These are phyloP conservation scores for Trichoderma sp. DNA, from an alignment of 2,329 filamentous ascomycete genomes.

Conservation along the genomic window DNA sequence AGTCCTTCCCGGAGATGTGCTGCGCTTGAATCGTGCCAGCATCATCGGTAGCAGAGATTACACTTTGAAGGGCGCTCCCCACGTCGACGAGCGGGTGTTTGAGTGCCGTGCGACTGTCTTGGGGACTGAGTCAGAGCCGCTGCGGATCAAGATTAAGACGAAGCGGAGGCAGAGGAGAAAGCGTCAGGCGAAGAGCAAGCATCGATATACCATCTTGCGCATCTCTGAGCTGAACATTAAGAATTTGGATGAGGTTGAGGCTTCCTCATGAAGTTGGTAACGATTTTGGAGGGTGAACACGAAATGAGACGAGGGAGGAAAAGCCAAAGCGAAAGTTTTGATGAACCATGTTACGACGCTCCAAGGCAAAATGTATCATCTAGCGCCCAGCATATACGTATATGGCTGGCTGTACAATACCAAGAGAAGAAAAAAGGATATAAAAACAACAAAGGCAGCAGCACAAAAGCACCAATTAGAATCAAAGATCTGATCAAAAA, in stretches of 20 bases:
- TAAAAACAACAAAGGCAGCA: not conserved
- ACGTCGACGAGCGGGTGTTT: slow-evolving; percentile 80
- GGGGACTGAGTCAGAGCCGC: slow-evolving; percentile 78
- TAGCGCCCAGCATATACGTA: slow-evolving; percentile 14
- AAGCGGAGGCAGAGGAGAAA: slow-evolving; percentile 74
- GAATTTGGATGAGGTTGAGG: slow-evolving; percentile 43
- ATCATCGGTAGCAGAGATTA: slow-evolving; percentile 85
- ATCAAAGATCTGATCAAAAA: not conserved
- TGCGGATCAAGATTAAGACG: slow-evolving; percentile 77
- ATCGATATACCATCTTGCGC: slow-evolving; percentile 80
- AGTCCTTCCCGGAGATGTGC: slow-evolving; percentile 76
- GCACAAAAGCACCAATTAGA: not conserved
- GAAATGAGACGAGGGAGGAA: not conserved
- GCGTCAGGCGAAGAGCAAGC: slow-evolving; percentile 84
- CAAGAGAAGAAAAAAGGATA: not conserved
- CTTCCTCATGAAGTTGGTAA: slow-evolving; percentile 26
- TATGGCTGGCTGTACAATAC: slow-evolving; percentile 22
- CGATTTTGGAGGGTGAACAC: not conserved
- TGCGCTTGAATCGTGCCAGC: slow-evolving; percentile 84
- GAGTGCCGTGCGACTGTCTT: slow-evolving; percentile 83
- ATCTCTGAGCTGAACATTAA: slow-evolving; percentile 78
- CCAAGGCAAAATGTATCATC: slow-evolving; percentile 19
- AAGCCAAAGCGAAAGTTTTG: not conserved
- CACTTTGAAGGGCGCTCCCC: slow-evolving; percentile 80
- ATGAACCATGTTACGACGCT: not conserved